Conservation (phyloP, 1,284 basidiomycete genomes). For the Apiotrichum veenhuisii region DNA sequence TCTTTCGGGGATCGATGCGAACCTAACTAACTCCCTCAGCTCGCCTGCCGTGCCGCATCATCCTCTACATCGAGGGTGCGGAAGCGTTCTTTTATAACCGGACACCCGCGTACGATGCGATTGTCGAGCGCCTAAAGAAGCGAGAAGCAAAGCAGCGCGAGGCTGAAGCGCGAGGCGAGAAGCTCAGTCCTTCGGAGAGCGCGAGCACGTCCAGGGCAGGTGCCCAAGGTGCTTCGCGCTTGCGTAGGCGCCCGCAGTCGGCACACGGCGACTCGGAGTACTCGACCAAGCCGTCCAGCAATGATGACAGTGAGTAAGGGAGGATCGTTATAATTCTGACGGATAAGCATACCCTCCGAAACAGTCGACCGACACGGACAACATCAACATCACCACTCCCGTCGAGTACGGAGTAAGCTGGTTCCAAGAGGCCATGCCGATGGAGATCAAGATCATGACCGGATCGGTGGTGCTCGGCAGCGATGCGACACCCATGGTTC, state of each 20-base stretch:
- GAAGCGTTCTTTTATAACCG: slow-evolving; percentile 89
- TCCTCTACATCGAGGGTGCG: slow-evolving; percentile 71
- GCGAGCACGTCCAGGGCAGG: slow-evolving; percentile 1
- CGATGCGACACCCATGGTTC: slow-evolving; percentile 70
- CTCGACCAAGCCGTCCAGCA: not conserved
- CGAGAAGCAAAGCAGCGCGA: slow-evolving; percentile 22
- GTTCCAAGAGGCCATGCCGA: slow-evolving; percentile 68
- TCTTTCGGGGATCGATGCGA: no score
- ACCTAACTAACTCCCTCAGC: slow-evolving; percentile 16
- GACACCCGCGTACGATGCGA: slow-evolving; percentile 78
- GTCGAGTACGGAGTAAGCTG: slow-evolving; percentile 29
- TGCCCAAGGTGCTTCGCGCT: not conserved
- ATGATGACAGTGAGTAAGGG: not conserved
- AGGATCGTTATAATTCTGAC: not conserved
- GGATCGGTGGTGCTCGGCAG: slow-evolving; percentile 80
- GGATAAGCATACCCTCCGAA: not conserved
- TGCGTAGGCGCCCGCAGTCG: slow-evolving; percentile 1
- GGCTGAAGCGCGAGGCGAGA: not conserved
- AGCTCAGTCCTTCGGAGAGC: slow-evolving; percentile 4
- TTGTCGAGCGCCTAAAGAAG: slow-evolving; percentile 67
- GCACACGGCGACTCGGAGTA: not conserved
- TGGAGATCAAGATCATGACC: slow-evolving; percentile 68
- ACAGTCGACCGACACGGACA: not conserved
- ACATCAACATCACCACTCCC: slow-evolving; percentile 2
- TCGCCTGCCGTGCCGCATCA: slow-evolving; percentile 68